Base-by-base conservation (phyloP, 805 yeast genomes). In the Schizosaccharomyces lindneri region DNA sequence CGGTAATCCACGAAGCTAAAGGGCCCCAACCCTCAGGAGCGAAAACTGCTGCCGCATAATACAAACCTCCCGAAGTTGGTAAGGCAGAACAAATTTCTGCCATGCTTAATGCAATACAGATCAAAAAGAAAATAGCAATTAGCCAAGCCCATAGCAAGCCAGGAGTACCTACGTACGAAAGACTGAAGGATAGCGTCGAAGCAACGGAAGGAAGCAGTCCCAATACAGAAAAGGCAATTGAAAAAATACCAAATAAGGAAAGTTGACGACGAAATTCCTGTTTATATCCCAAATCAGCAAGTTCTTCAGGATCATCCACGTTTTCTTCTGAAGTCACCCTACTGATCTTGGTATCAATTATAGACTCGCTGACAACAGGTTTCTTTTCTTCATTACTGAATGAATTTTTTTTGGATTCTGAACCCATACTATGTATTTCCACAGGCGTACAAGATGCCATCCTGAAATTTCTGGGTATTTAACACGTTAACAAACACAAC, bases 61-160 rank as follows among this genome's bases (percentile, higher is more conserved):
- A 84, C 4, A 83, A 75, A 55, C 86, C 86, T 29, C 84, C 79
- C 13, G 82, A 74, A 4, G 84, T 81, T 48, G 86, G 86, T 72
- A 80, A 79, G 5, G 84, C 80, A 36, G 80, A 75, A 4, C 83
- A 77, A 31, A 82, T 73, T 66, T 82, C 86, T 0, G 84, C 84
- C 78, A 82, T 73, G n/a, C 81, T 76, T 48, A 75, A 71, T 9
- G 84, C 83, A 59, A 82, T 84, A 3, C 76, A 73, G 57, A 78
- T 73, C 61, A 82, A 75, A 41, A 82, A 79, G 24, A 75, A 62
- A 71, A 79, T 73, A 43, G 82, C 82, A 17, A 80, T 68, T 19
- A 81, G 66, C 72, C 75, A 75, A 15, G 75, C 77, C 85, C 85
- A 82, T 1, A 84, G 79, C 59, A 82, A 67, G 24, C 85, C 85